These are phyloP conservation scores for Pseudozyma pruni DNA, from an alignment of 1,284 basidiomycete genomes.

Conservation along the genomic window DNA sequence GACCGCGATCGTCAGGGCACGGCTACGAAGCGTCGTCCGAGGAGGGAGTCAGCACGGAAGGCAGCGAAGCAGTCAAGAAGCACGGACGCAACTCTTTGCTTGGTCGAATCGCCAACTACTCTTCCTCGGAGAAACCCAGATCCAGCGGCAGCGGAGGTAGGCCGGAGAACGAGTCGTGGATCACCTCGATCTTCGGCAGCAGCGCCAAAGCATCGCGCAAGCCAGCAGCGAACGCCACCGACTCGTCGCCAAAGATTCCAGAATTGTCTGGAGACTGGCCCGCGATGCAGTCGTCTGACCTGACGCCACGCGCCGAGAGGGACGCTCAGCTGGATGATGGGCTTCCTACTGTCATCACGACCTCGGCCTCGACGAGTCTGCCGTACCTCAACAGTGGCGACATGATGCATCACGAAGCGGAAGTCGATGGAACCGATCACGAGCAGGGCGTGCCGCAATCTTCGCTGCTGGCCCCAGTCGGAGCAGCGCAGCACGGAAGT, in stretches of 20 bases:
- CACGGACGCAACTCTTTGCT: constrained; percentile 19
- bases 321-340: constrained; percentile 1
- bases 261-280: neutral
- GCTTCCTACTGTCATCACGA: constrained; percentile 22
- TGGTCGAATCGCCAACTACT: constrained; percentile 15
- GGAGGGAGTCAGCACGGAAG: constrained; percentile 25
- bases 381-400: constrained; percentile 21
- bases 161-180: constrained; percentile 29
- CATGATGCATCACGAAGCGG: constrained; percentile 5
- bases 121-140: constrained; percentile 18
- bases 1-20: constrained; percentile 18
- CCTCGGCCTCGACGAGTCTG: constrained; percentile 19
- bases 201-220: constrained; percentile 8
- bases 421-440: neutral
- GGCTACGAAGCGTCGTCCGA: constrained; percentile 28
- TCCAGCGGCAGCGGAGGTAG: constrained; percentile 19
- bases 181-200: constrained; percentile 20
- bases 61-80: constrained; percentile 17
- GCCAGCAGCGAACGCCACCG: neutral
- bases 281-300: constrained; percentile 7
- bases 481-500: neutral
- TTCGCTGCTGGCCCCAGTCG: constrained; percentile 14
- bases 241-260: constrained; percentile 9
- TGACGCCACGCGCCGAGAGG: constrained; percentile 4
- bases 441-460: constrained; percentile 9